Base-by-base conservation (phyloP, 2,329 filamentous ascomycete genomes). In the Dactylellina sp. region DNA sequence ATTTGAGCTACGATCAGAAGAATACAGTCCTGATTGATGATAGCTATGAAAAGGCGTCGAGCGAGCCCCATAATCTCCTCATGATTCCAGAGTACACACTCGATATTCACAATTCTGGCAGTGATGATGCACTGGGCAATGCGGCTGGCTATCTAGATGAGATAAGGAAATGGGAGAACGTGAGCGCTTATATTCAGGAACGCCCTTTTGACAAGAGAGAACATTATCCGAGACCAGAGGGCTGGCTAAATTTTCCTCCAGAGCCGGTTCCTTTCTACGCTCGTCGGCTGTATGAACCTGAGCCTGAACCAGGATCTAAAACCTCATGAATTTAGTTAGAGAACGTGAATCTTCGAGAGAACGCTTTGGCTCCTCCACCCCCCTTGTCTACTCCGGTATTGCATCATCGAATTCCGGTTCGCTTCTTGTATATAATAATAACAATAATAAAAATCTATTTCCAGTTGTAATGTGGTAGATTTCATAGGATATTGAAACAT, bases 1-100 rank as follows among this genome's bases (percentile, higher is more conserved):
- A 79, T 66, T 79, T 25, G 6, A 47, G 35, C 75, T 6, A 82
- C 84, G 86, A 80, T 86, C 83, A 97, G 82, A 85, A 85, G 56
- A 96, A 98, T 81, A 98, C 95, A 0, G 85, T 98, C 5, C 84
- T 99, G 24, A 88, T 98, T 40, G 95, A 99, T 77, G 95, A 98
- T 81, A 91, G 89, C 28, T 78, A 82, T 0, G 85, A 93, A 78
- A 99, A 98, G 83, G 93, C 89, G 0, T 85, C 87, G 24, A 89
- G 86, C 63, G 92, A 99, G 81, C 95, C 95, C 0, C 87, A 87
- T 82, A 98, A 98, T 78, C 85, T 95, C 20, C 82, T 98, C 7
- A 84, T 89, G 76, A 85, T 98, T 20, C 91, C 93, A 0, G 92
- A 96, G 81, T 97, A 95, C 79, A 81, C 1, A 87, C 85, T 11